Base-by-base conservation (phyloP, 176 grass and related monocot genomes). In the Urochloa ruziziensis region DNA sequence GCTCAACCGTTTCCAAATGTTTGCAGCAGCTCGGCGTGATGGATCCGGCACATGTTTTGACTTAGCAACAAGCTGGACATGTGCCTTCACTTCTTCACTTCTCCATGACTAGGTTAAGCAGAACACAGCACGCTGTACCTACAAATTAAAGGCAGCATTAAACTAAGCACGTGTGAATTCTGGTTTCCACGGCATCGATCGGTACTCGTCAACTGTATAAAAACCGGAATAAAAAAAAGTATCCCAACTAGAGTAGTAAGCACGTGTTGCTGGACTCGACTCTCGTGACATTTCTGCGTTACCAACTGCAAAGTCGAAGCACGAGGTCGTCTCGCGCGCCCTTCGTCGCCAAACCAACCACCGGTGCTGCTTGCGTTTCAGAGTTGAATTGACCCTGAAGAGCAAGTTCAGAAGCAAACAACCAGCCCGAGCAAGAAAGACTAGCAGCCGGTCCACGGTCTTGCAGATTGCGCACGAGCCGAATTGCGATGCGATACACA, bases 11-110 rank as follows among this genome's bases (percentile, higher is more conserved):
- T n/a, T 8, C 0, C 3, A 5, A 24, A n/a, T n/a, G 28, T 1
- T 18, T 27, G 2, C 7, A 19, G 21, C 0, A 32, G 32, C 10
- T 52, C 17, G 75, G 51, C 75, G n/a, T 29, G 24, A 53, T n/a
- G 16, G 29, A 39, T 66, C 78, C 11, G 70, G 51, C 85, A 87
- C 70, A 36, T 81, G 85, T 29, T 85, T 69, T 37, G 66, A 62
- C 13, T 14, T 49, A 23, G 19, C n/a, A n/a, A n/a, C 62, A 61
- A 60, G 61, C n/a, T 12, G 3, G 44, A 7, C 70, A 51, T 30
- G 44, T 51, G 70, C 70, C 5, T 6, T 12, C 29, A 7, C 13
- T 58, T 25, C 23, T 7, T 13, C 30, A 9, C 10, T 59, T 28
- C n/a, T 17, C 23, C 14, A 48, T 27, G 40, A 28, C 67, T 18